Base-by-base conservation (phyloP, 306 rosid genomes). In the Astragalus glycyphyllos region DNA sequence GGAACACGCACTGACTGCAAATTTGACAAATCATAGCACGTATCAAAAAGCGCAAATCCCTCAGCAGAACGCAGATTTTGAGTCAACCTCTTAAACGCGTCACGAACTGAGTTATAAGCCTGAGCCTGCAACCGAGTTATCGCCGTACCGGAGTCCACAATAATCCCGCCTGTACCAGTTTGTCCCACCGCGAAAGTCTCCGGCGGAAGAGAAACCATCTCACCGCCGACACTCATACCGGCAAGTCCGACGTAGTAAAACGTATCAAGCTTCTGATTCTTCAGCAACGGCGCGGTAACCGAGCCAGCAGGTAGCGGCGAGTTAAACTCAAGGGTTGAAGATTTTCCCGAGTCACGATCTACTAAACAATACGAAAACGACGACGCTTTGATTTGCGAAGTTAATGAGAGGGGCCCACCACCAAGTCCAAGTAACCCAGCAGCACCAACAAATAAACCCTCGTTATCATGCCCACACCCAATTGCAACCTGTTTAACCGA, bases 381-480 rank as follows among this genome's bases (percentile, higher is more conserved):
- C 49, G 89, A 0, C 10, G 97, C 92, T 64, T 84, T 95, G 77
- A 87, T 78, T 68, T 91, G 97, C 0, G 89, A 80, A 0, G 84
- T 73, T 4, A 95, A 75, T 0, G 99, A 95, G 0, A 85, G 49
- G 0, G 83, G 4, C 2, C 99, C 97, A 0, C 96, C 96, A 2
- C 99, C 99, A n/a, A 95, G 96, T 0, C 99, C 99, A 10, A 95
- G 72, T 0, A 91, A 51, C 0, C 99, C 99, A 5, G 99, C 97
- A 0, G 99, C 73, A 0, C 75, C 97, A 0, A 86, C 84, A 69
- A 95, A 95, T 4, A 91, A n/a, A 0, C 99, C 99, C 32, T 91
- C 96, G 64, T 95, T 91, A 7, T 86, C 89, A 53, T 89, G 97
- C 3, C 99, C 99, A 32, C 99, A 95, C 0, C 99, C 99, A 12